These are phyloP conservation scores for Abrus precatorius DNA, from an alignment of 306 rosid species.

Conservation along the genomic window DNA sequence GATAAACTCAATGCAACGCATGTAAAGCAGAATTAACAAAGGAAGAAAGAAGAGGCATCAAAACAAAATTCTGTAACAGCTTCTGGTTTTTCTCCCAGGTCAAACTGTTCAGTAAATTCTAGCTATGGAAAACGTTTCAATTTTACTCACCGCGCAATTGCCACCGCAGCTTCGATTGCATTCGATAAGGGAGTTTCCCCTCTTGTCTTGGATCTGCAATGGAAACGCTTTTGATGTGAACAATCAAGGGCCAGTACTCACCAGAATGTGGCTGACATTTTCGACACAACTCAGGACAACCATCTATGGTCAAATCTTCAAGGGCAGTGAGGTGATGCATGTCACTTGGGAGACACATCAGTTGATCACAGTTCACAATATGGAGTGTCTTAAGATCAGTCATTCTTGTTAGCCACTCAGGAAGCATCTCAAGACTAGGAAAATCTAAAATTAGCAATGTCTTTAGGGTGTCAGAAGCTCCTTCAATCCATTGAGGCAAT, in stretches of 20 bases:
- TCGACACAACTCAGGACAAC: conserved; percentile 8
- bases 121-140: background rate
- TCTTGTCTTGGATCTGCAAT: background rate
- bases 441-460: background rate
- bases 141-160: background rate
- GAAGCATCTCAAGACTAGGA: conserved; percentile 5
- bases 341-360: background rate
- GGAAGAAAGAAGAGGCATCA: no score
- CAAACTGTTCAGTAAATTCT: no score
- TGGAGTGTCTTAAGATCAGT: background rate
- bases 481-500: conserved; percentile 29
- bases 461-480: background rate
- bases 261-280: background rate
- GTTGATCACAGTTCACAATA: background rate
- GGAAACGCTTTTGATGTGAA: conserved; percentile 19
- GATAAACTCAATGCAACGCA: no score
- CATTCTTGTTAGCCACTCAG: background rate
- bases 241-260: conserved; percentile 5
- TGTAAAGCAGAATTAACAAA: no score
- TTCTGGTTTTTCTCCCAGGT: no score
- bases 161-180: background rate
- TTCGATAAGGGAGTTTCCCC: background rate
- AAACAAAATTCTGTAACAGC: no score
- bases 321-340: conserved; percentile 4
- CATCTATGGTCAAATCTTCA: background rate